Evolutionary conservation across 2,329 filamentous ascomycete species (phyloP), one percentile per base, ranked within the genome.

Genomic region (Boeremia lycopersici): DNA sequence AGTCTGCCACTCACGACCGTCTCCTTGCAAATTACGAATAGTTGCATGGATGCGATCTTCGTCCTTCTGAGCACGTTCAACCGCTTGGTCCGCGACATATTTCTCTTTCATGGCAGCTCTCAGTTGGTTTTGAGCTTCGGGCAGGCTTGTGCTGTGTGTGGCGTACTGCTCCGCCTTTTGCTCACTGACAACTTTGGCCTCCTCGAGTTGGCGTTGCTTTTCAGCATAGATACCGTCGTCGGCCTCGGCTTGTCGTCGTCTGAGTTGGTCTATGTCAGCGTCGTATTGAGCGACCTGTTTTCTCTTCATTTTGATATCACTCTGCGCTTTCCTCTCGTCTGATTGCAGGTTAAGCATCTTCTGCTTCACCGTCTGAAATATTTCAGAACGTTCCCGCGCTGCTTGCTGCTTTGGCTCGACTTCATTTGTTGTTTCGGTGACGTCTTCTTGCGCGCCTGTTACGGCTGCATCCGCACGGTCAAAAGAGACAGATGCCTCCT

Each of bases 161-260:
- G 78, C 60, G n/a, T 77, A 74, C 40, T 69, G 71, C 15, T 66
- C 63, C 52, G 74, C 75, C 4, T 84, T 81, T 30, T 80, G 74
- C 28, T 77, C 70, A 6, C 79, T 77, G 41, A 75, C 74, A 23
- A 80, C 69, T 64, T 86, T 84, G 11, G 86, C 85, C 15, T 84
- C 77, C 19, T 86, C 79, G 3, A 89, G 78, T 64, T 88, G 81
- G 15, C 78, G 76, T 31, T 84, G 74, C 65, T 86, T 90, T 59
- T 82, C 78, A 8, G 84, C 79, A 66, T 89, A 85, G 23, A 84
- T 84, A 25, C 89, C 89, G 33, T 91, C 90, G 63, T 89, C 88
- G 2, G 85, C 82, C 47, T 73, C 74, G 13, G 72, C 72, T 34
- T 96, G 80, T 4, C 87, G 86, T 42, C 77, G 72, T 61, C 84